A percentile compares a stretch with the other conserved stretches of the same genome.
Conservation (phyloP, 2,329 filamentous ascomycete species). For the Hypoxylon sp. region DNA sequence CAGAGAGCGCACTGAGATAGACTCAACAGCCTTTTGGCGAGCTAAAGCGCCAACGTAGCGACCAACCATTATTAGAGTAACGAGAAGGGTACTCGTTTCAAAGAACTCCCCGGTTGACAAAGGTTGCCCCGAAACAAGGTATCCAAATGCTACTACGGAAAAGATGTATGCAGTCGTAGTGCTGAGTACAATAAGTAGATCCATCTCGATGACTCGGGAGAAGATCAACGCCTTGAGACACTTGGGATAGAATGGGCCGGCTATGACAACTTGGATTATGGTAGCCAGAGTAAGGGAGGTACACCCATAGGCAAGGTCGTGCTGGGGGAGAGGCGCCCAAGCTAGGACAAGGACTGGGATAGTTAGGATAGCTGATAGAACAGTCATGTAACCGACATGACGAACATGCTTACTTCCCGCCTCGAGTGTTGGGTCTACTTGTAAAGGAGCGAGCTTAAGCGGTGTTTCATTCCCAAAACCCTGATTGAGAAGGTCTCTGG, state of each 20-base stretch:
- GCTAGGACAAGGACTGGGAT: slow-evolving; percentile 77
- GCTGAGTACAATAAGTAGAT: slow-evolving; percentile 76
- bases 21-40: slow-evolving; percentile 68
- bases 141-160: slow-evolving; percentile 70
- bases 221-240: slow-evolving; percentile 73
- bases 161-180: slow-evolving; percentile 76
- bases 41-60: slow-evolving; percentile 67
- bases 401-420: slow-evolving; percentile 69
- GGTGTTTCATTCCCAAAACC: slow-evolving; percentile 51
- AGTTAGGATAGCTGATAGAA: slow-evolving; percentile 68
- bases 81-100: slow-evolving; percentile 72
- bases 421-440: slow-evolving; percentile 61
- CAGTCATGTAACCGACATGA: slow-evolving; percentile 65
- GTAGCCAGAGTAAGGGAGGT: slow-evolving; percentile 75
- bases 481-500: slow-evolving; percentile 60
- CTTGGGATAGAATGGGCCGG: slow-evolving; percentile 75
- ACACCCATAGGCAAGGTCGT: slow-evolving; percentile 64
- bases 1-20: slow-evolving; percentile 70
- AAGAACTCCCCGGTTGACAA: slow-evolving; percentile 69
- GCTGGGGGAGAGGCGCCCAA: slow-evolving; percentile 72
- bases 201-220: slow-evolving; percentile 75
- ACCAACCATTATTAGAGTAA: slow-evolving; percentile 73
- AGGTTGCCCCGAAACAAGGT: slow-evolving; percentile 58
- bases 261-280: slow-evolving; percentile 73
- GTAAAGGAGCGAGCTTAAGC: slow-evolving; percentile 63